A percentile compares a stretch with the other conserved stretches of the same genome.
phyloP scores from a whole-genome alignment of 441 rosid genomes.

The Metrosideros polymorpha region DNA sequence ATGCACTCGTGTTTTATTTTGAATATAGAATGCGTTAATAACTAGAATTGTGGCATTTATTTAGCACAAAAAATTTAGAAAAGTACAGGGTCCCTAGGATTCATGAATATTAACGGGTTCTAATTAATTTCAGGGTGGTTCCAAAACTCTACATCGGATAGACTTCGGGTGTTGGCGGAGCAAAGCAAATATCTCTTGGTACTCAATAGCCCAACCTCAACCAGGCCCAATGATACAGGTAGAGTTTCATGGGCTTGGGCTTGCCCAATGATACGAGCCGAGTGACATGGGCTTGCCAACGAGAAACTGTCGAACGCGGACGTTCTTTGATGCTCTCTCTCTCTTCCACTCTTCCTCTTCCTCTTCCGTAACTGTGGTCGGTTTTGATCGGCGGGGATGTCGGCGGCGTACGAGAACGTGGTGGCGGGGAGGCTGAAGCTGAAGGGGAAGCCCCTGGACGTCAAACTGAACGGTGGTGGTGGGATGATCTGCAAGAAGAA shows the following conservation, averaged over 20 bases:
- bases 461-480: neutral
- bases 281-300: too few relatives aligned
- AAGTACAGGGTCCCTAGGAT: neutral
- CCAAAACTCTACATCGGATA: too few relatives aligned
- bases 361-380: neutral
- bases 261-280: too few relatives aligned
- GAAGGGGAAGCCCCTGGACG: neutral
- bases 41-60: neutral
- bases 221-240: too few relatives aligned
- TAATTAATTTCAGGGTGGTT: too few relatives aligned
- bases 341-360: neutral
- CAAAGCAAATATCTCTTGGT: too few relatives aligned
- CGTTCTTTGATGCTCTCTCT: neutral
- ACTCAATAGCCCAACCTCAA: too few relatives aligned
- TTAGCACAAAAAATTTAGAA: neutral
- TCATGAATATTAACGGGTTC: neutral
- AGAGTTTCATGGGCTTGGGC: too few relatives aligned
- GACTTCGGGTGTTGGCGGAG: too few relatives aligned
- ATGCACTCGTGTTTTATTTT: neutral
- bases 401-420: conserved; percentile 2
- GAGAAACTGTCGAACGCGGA: too few relatives aligned
- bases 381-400: neutral
- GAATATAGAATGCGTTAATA: neutral
- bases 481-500: neutral
- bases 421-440: conserved; percentile 1